These are phyloP conservation scores for Paramecium primaurelia DNA, from an alignment of 73 alveolate genomes.

Conservation along the genomic window DNA sequence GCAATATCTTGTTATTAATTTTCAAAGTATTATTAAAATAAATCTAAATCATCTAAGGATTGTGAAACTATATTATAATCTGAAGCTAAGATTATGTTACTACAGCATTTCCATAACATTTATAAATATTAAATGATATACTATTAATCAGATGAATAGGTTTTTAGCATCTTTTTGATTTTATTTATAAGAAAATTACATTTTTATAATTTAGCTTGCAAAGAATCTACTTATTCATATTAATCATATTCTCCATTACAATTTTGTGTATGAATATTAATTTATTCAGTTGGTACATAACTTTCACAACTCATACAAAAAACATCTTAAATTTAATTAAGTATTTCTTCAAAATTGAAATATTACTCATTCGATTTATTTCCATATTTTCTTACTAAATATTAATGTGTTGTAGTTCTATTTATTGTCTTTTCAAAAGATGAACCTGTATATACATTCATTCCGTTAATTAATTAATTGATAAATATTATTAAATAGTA, in stretches of 20 bases:
- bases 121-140: constrained; percentile 18
- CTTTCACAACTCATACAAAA: constrained; percentile 33
- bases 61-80: neutral
- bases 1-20: neutral
- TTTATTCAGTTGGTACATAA: neutral
- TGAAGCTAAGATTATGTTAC: neutral
- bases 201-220: neutral
- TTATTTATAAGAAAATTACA: constrained; percentile 23
- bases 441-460: constrained; percentile 19
- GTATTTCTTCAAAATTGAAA: constrained; percentile 28
- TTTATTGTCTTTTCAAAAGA: neutral
- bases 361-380: neutral
- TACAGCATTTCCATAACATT: constrained; percentile 44
- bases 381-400: constrained; percentile 37
- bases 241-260: constrained; percentile 18
- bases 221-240: constrained; percentile 26
- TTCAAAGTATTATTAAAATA: constrained; percentile 9
- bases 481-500: neutral
- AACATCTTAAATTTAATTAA: neutral
- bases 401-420: neutral
- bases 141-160: constrained; percentile 44
- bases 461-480: neutral
- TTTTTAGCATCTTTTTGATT: constrained; percentile 29
- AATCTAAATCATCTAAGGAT: neutral
- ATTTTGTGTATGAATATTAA: neutral